Conservation (phyloP, 768 basidiomycete genomes). For the Mycena kentingensis region DNA sequence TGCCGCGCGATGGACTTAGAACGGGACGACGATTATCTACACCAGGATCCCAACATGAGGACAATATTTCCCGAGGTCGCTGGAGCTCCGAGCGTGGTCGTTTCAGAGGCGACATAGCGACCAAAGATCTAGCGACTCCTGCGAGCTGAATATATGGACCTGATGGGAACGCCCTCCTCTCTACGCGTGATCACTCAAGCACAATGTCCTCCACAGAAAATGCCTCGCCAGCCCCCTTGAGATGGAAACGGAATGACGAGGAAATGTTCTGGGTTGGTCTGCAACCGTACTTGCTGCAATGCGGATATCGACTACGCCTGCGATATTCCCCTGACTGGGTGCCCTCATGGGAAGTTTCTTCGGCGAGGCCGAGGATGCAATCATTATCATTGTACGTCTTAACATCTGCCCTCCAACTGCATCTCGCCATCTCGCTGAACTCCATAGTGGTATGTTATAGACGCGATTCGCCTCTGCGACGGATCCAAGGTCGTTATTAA, state of each 20-base stretch:
- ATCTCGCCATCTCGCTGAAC: no score
- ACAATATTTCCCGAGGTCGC: slow-evolving; percentile 32
- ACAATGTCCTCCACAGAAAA: no score
- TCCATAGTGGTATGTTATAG: neutral
- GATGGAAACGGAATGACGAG: no score
- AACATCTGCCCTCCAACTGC: no score
- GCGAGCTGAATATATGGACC: no score
- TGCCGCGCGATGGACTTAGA: slow-evolving; percentile 52
- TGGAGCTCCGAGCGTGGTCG: no score
- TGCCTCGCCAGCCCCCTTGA: no score
- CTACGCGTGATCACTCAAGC: no score
- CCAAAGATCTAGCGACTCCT: no score
- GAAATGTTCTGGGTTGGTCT: slow-evolving; percentile 13
- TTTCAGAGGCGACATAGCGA: no score
- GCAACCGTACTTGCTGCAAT: slow-evolving; percentile 1
- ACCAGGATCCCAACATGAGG: neutral
- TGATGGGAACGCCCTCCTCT: no score
- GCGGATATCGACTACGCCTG: slow-evolving; percentile 14
- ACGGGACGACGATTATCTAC: slow-evolving; percentile 37
- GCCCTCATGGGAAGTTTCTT: neutral
- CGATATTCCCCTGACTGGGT: slow-evolving; percentile 17
- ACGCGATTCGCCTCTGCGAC: slow-evolving; percentile 12
- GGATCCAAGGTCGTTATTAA: slow-evolving; percentile 11
- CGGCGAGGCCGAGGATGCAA: neutral
- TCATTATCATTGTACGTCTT: neutral